A percentile compares a stretch with the other conserved stretches of the same genome.
Conservation (phyloP, 345 rosid genomes). For the Brassica cretica region DNA sequence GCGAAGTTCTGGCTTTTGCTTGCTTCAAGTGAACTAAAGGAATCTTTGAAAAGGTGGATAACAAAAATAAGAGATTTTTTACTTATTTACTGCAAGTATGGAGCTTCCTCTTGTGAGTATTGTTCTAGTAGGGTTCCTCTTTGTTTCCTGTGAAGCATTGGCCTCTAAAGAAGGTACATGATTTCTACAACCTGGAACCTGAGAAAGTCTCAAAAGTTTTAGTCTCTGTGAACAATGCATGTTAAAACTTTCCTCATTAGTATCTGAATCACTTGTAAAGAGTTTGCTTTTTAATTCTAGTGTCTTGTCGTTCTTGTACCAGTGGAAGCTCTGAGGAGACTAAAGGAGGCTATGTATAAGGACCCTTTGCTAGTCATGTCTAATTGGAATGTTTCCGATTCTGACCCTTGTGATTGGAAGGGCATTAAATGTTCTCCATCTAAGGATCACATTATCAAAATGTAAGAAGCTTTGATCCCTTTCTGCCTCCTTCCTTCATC, state of each 20-base stretch:
- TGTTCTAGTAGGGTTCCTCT: constrained; percentile 45
- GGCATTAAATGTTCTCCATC: constrained; percentile 60
- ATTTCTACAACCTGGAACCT: constrained; percentile 18
- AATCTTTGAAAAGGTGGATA: background rate
- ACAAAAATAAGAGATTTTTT: background rate
- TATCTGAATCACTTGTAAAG: background rate
- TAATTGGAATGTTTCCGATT: constrained; percentile 72
- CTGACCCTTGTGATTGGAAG: constrained; percentile 82
- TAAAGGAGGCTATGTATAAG: constrained; percentile 78
- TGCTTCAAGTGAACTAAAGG: constrained; percentile 8
- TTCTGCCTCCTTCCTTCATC: background rate
- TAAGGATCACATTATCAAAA: constrained; percentile 68
- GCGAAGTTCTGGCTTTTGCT: constrained; percentile 7
- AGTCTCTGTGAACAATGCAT: constrained; percentile 11
- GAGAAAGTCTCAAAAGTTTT: constrained; percentile 20
- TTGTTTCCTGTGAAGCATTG: constrained; percentile 53
- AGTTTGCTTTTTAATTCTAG: background rate
- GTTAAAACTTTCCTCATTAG: constrained; percentile 6
- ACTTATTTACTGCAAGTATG: constrained; percentile 6
- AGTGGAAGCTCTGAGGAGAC: constrained; percentile 70
- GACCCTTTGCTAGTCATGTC: constrained; percentile 77
- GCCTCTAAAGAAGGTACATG: constrained; percentile 64
- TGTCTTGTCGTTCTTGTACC: constrained; percentile 11
- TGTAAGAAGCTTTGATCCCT: constrained; percentile 52
- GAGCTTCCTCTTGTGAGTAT: constrained; percentile 40